Base-by-base conservation (phyloP, 2,329 filamentous ascomycete species). In the Aspergillus sp. region DNA sequence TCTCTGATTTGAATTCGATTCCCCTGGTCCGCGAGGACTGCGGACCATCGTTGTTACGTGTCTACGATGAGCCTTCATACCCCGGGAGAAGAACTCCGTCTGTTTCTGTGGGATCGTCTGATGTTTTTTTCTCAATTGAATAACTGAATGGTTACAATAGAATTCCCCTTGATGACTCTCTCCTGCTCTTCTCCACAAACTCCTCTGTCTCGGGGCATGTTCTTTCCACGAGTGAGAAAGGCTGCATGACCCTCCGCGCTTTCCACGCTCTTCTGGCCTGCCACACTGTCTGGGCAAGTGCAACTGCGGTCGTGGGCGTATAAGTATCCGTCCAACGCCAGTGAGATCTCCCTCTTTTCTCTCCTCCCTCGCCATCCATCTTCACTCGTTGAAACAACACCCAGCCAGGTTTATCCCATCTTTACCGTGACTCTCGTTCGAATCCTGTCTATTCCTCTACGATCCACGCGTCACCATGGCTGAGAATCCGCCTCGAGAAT, bases 1-100 rank as follows among this genome's bases (percentile, higher is more conserved):
- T 11, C n/a, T 36, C 14, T 32, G 31, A 29, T 49, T 43, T 41
- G 38, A 29, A 29, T 52, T 57, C 29, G 45, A 44, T 54, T 52
- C 45, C 21, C 38, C 45, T 45, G 45, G 53, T 45, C 46, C 19
- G 20, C 36, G 44, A 19, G 47, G 31, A 20, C 17, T 40, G 51
- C 40, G 47, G 25, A 47, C 47, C 47, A 36, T 45, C 36, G 42
- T 53, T 54, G 23, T 62, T 53, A 62, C 49, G 61, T 55, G 58
- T 53, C 45, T 52, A 61, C 51, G 58, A 63, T 56, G 58, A 58
- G 45, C 40, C 49, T 58, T 59, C 56, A 60, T 63, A 62, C 59
- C 59, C 60, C 46, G 43, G 43, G 47, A 47, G 19, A 11, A 42
- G 40, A 52, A 38, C 44, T 50, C 47, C 47, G 31, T 47, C 40